A percentile compares a stretch with the other conserved stretches of the same genome.
phyloP scores from a whole-genome alignment of 2,329 filamentous ascomycete genomes.

The Penicillium sp. region DNA sequence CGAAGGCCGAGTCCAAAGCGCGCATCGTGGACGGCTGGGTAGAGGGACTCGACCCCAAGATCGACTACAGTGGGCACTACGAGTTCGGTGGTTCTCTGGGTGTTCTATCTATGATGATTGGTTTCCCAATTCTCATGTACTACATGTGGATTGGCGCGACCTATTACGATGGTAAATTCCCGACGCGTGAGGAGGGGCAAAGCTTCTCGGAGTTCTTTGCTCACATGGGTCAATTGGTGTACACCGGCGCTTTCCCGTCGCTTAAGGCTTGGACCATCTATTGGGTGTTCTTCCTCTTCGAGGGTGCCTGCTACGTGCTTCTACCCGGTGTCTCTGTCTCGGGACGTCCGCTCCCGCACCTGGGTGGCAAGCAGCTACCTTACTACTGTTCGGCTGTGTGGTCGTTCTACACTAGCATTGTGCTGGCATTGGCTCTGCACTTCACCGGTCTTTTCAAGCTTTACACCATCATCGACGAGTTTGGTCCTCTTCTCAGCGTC shows the following conservation, averaged over 20 bases:
- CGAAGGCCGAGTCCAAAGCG: slow-evolving; percentile 22
- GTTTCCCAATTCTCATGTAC: slow-evolving; percentile 94
- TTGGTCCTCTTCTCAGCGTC: slow-evolving; percentile 86
- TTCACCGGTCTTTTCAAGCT: slow-evolving; percentile 79
- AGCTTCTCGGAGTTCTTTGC: slow-evolving; percentile 64
- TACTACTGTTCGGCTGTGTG: slow-evolving; percentile 92
- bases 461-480: slow-evolving; percentile 90
- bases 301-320: slow-evolving; percentile 74
- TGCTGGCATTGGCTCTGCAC: slow-evolving; percentile 66
- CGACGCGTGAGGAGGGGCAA: slow-evolving; percentile 61
- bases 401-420: slow-evolving; percentile 83
- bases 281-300: slow-evolving; percentile 85
- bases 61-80: slow-evolving; percentile 50
- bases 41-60: slow-evolving; percentile 39
- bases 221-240: slow-evolving; percentile 67
- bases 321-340: slow-evolving; percentile 83
- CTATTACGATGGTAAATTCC: slow-evolving; percentile 83
- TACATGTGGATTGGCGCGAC: slow-evolving; percentile 98
- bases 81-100: slow-evolving; percentile 90
- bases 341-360: slow-evolving; percentile 80
- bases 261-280: slow-evolving; percentile 85
- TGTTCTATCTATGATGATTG: slow-evolving; percentile 76
- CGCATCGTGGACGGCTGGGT: slow-evolving; percentile 41
- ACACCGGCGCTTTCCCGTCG: slow-evolving; percentile 78
- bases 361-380: slow-evolving; percentile 74